A percentile compares a stretch with the other conserved stretches of the same genome.
Evolutionary conservation across 768 basidiomycete species (phyloP).

Genomic region (Boletellus emodensis): DNA sequence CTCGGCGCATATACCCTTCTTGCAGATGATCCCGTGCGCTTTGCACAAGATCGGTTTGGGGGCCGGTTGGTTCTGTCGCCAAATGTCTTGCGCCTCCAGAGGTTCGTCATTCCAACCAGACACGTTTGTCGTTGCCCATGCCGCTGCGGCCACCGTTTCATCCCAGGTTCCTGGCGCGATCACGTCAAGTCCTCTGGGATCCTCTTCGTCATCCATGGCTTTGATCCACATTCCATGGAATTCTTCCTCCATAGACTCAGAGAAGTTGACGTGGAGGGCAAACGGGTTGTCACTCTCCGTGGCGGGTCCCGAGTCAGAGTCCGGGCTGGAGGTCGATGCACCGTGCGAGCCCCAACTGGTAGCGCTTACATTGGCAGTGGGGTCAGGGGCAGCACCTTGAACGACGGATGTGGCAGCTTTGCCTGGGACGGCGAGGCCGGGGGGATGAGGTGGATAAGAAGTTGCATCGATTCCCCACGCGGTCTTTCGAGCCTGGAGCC

Average conservation of each 20-base stretch:
- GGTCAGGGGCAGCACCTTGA: slow-evolving; percentile 3
- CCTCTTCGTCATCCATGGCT: slow-evolving; percentile 8
- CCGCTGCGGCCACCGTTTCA: neutral
- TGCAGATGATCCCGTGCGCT: slow-evolving; percentile 34
- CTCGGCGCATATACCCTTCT: slow-evolving; percentile 34
- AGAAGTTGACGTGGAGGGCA: slow-evolving; percentile 19
- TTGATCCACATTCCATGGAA: slow-evolving; percentile 25
- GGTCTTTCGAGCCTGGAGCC: slow-evolving; percentile 5
- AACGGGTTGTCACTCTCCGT: slow-evolving; percentile 25
- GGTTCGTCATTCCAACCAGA: slow-evolving; percentile 14
- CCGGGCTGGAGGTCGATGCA: slow-evolving; percentile 24
- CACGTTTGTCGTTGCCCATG: slow-evolving; percentile 1
- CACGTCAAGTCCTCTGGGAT: slow-evolving; percentile 19
- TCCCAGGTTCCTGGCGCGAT: slow-evolving; percentile 24
- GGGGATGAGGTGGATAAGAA: slow-evolving; percentile 10
- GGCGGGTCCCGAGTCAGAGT: slow-evolving; percentile 24
- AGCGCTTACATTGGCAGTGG: slow-evolving; percentile 7
- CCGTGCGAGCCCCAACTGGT: slow-evolving; percentile 24
- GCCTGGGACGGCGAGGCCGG: slow-evolving; percentile 10
- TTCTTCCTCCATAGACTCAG: slow-evolving; percentile 28
- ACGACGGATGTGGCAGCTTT: neutral
- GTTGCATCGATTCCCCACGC: slow-evolving; percentile 9
- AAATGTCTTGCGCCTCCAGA: slow-evolving; percentile 23
- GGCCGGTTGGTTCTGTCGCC: slow-evolving; percentile 11
- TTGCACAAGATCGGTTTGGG: slow-evolving; percentile 21